Conservation (phyloP, 768 basidiomycete species). For the Tubosaeta sp. region DNA sequence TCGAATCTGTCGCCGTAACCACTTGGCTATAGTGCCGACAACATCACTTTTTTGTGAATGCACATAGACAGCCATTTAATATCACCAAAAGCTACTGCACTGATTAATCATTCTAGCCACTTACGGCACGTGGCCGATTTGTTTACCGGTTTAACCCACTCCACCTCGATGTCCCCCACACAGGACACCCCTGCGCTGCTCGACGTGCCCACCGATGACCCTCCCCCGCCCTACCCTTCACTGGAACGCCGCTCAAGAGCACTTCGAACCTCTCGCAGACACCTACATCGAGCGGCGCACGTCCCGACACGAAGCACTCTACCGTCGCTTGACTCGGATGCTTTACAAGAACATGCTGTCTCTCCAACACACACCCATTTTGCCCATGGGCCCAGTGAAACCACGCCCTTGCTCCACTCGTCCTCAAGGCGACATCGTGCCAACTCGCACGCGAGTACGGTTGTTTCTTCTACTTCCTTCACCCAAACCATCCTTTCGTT, state of each 20-base stretch:
- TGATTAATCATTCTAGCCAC: background rate
- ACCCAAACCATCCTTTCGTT: slow-evolving; percentile 67
- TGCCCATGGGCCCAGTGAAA: slow-evolving; percentile 38
- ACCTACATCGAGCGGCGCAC: slow-evolving; percentile 29
- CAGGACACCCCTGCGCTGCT: slow-evolving; percentile 2
- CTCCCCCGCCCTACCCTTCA: slow-evolving; percentile 70
- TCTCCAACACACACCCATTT: slow-evolving; percentile 21
- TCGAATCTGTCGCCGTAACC: slow-evolving; percentile 77
- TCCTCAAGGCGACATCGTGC: slow-evolving; percentile 44
- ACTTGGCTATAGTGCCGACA: slow-evolving; percentile 63
- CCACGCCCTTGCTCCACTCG: slow-evolving; percentile 44
- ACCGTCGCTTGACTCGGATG: slow-evolving; percentile 34
- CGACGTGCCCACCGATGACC: slow-evolving; percentile 37
- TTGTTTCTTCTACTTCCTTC: slow-evolving; percentile 46
- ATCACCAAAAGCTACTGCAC: background rate
- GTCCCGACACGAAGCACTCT: slow-evolving; percentile 27
- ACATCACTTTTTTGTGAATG: background rate
- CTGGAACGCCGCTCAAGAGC: slow-evolving; percentile 40
- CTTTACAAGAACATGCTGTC: slow-evolving; percentile 30
- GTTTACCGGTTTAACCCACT: background rate
- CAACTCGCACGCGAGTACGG: slow-evolving; percentile 53
- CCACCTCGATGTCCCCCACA: background rate
- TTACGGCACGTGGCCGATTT: slow-evolving; percentile 4
- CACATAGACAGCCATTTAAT: no score
- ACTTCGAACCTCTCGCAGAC: slow-evolving; percentile 27